These are phyloP conservation scores for Mycosphaerella arachidis DNA, from an alignment of 2,329 filamentous ascomycete genomes.

Conservation along the genomic window DNA sequence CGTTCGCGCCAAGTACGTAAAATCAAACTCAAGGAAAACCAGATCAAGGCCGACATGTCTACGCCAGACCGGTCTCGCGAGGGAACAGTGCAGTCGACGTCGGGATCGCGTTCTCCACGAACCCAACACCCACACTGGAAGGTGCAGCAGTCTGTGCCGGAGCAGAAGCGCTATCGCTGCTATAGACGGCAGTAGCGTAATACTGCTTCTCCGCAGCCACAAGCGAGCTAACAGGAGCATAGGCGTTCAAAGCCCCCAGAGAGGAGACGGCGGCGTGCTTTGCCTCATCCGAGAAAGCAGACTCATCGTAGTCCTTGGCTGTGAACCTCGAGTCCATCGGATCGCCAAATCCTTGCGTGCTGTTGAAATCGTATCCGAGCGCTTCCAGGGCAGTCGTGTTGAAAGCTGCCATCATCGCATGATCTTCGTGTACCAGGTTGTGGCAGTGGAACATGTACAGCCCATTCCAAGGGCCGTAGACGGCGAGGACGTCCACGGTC, in stretches of 20 bases:
- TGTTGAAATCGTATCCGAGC: constrained; percentile 29
- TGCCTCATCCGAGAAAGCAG: constrained; percentile 15
- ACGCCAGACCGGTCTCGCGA: constrained; percentile 6
- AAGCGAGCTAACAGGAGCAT: constrained; percentile 20
- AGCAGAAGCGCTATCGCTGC: constrained; percentile 15
- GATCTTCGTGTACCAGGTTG: constrained; percentile 45
- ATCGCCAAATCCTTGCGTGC: constrained; percentile 21
- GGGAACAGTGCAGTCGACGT: constrained; percentile 13
- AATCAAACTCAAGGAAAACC: background rate
- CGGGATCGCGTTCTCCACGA: constrained; percentile 11
- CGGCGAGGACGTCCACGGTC: constrained; percentile 48
- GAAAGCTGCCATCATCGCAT: constrained; percentile 43
- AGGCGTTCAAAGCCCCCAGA: constrained; percentile 26
- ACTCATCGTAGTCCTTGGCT: constrained; percentile 11
- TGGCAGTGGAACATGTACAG: constrained; percentile 41
- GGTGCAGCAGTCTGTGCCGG: constrained; percentile 16
- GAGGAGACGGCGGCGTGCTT: constrained; percentile 20
- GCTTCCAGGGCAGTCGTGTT: constrained; percentile 37
- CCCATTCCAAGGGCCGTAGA: constrained; percentile 52
- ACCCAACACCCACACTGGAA: constrained; percentile 21
- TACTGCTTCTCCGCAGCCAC: constrained; percentile 23
- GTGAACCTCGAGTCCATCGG: constrained; percentile 24
- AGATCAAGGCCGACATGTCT: constrained; percentile 6
- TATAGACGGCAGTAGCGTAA: constrained; percentile 26
- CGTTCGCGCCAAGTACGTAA: background rate